These are phyloP conservation scores for Blastobotrys malaysiensis DNA, from an alignment of 1,139 yeast genomes.

Conservation along the genomic window DNA sequence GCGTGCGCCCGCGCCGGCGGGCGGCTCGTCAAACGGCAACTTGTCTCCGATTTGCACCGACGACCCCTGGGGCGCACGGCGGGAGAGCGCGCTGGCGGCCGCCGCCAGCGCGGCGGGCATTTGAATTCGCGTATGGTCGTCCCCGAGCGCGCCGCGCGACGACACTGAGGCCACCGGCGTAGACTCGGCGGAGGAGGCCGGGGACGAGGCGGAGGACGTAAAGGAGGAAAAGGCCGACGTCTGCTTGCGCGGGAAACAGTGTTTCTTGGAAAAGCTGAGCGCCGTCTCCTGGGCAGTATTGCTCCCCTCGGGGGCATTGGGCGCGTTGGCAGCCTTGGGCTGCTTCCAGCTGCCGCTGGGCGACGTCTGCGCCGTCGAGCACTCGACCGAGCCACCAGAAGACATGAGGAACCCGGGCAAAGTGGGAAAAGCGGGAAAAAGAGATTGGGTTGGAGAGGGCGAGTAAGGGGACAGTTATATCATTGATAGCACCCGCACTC, in stretches of 20 bases:
- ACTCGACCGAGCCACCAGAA: background rate
- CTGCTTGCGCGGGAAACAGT: constrained; percentile 3
- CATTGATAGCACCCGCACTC: background rate
- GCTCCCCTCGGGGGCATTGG: constrained; percentile 32
- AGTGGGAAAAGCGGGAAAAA: background rate
- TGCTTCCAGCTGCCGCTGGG: background rate
- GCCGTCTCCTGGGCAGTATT: constrained; percentile 30
- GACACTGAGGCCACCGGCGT: constrained; percentile 2
- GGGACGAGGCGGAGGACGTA: constrained; percentile 4
- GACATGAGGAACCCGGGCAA: background rate
- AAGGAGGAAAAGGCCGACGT: constrained; percentile 2
- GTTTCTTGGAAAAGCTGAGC: constrained; percentile 23
- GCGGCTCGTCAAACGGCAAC: background rate
- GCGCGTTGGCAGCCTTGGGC: background rate
- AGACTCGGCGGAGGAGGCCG: background rate
- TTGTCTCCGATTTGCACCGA: background rate
- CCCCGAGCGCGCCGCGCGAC: background rate
- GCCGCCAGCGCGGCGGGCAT: background rate
- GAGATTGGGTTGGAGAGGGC: background rate
- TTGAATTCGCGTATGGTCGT: background rate
- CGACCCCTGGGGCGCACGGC: background rate
- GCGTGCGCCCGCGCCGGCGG: background rate
- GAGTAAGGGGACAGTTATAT: background rate
- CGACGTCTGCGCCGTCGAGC: background rate
- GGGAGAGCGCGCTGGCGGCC: background rate